phyloP scores from a whole-genome alignment of 2,329 filamentous ascomycete species.

The Ophiostoma angusticollis region DNA sequence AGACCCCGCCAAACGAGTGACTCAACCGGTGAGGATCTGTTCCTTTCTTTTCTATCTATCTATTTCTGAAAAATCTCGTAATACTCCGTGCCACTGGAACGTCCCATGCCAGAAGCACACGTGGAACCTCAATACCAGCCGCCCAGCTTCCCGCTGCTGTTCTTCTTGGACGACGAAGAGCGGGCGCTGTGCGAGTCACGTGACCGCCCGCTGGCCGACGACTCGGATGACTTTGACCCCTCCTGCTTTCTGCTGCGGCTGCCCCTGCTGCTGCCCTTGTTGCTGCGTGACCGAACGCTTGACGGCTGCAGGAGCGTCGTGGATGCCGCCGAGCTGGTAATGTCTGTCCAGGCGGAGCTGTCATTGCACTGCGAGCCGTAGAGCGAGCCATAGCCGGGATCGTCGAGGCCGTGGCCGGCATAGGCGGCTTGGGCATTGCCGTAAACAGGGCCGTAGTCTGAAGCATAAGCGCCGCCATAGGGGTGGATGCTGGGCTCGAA shows the following conservation, averaged over 20 bases:
- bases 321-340: neutral
- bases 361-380: neutral
- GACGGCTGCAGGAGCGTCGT: constrained; percentile 1
- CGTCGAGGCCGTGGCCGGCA: neutral
- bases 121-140: too few species aligned
- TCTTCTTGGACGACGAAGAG: neutral
- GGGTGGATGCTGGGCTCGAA: constrained; percentile 2
- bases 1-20: constrained; percentile 2
- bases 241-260: neutral
- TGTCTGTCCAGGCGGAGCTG: neutral
- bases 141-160: neutral
- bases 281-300: neutral
- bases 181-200: neutral
- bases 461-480: too few species aligned
- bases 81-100: too few species aligned
- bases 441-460: too few species aligned
- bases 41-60: too few species aligned
- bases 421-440: neutral
- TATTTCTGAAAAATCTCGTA: too few species aligned
- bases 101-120: too few species aligned
- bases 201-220: neutral
- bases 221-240: neutral
- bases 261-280: neutral
- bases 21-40: constrained; percentile 3
- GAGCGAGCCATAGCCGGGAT: constrained; percentile 7